Conservation (phyloP, 2,329 filamentous ascomycete genomes). For the Lasiodiplodia sp. region DNA sequence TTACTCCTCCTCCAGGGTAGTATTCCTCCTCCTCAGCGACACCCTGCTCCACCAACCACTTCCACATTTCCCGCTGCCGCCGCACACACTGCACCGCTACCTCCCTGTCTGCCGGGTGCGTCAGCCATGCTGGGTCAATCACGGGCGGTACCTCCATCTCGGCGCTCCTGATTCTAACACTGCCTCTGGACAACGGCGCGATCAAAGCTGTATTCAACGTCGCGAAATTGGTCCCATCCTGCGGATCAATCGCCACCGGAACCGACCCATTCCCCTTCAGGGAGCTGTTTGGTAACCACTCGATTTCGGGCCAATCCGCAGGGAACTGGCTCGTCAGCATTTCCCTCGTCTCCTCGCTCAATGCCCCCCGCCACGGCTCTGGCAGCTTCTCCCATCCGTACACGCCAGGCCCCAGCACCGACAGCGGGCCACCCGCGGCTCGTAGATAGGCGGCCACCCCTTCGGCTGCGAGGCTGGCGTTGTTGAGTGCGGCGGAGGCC, state of each 20-base stretch:
- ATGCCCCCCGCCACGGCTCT: too few relatives aligned
- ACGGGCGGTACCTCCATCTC: slow-evolving; percentile 39
- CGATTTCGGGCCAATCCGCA: slow-evolving; percentile 36
- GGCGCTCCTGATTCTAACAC: slow-evolving; percentile 41
- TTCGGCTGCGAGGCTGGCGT: too few relatives aligned
- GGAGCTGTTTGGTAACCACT: slow-evolving; percentile 36
- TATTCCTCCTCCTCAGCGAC: not conserved
- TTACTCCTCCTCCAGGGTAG: slow-evolving; percentile 33
- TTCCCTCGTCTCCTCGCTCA: too few relatives aligned
- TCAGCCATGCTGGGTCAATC: slow-evolving; percentile 48
- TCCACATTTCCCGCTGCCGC: slow-evolving; percentile 37
- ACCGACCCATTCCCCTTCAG: slow-evolving; percentile 35
- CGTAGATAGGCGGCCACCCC: too few relatives aligned
- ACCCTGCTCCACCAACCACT: not conserved
- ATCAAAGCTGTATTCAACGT: slow-evolving; percentile 41
- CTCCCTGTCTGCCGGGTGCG: slow-evolving; percentile 40
- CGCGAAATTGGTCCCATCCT: slow-evolving; percentile 42
- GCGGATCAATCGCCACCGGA: slow-evolving; percentile 35
- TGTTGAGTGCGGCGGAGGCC: not conserved
- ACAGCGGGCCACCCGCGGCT: too few relatives aligned
- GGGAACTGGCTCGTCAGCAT: slow-evolving; percentile 5
- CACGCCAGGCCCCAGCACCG: too few relatives aligned
- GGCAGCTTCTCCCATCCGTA: too few relatives aligned
- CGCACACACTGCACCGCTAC: slow-evolving; percentile 43
- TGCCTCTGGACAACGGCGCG: slow-evolving; percentile 45